Conservation (phyloP, 306 rosid species). For the Sindora glabra region DNA sequence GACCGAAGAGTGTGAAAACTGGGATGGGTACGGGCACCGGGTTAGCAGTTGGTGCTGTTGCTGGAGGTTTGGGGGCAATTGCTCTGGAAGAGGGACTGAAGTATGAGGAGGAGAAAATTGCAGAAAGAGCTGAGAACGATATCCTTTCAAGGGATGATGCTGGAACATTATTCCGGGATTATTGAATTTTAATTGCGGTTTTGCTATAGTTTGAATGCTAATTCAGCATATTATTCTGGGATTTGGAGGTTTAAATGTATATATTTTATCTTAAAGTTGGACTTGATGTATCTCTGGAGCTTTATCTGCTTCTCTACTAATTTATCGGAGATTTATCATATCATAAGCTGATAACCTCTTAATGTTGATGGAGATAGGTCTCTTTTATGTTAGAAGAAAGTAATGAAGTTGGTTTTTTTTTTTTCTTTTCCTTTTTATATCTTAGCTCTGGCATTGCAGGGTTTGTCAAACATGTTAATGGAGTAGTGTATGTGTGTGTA, state of each 20-base stretch:
- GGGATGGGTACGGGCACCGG: conserved; percentile 65
- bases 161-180: conserved; percentile 37
- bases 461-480: no score
- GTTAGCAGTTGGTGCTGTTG: conserved; percentile 64
- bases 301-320: neutral
- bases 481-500: no score
- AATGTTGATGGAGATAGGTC: neutral
- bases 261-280: conserved; percentile 19
- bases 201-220: conserved; percentile 14
- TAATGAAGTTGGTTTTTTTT: neutral
- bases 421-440: neutral
- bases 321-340: neutral
- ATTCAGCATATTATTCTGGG: neutral
- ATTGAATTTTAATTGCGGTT: conserved; percentile 1
- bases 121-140: conserved; percentile 51
- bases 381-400: neutral
- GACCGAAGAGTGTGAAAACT: conserved; percentile 46
- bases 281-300: conserved; percentile 9
- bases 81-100: conserved; percentile 63
- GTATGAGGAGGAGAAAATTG: conserved; percentile 59
- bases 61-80: conserved; percentile 63
- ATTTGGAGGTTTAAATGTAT: conserved; percentile 8
- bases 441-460: no score
- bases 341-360: neutral
- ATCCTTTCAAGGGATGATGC: conserved; percentile 45